Conservation (phyloP, 768 basidiomycete genomes). For the Chiua virens region DNA sequence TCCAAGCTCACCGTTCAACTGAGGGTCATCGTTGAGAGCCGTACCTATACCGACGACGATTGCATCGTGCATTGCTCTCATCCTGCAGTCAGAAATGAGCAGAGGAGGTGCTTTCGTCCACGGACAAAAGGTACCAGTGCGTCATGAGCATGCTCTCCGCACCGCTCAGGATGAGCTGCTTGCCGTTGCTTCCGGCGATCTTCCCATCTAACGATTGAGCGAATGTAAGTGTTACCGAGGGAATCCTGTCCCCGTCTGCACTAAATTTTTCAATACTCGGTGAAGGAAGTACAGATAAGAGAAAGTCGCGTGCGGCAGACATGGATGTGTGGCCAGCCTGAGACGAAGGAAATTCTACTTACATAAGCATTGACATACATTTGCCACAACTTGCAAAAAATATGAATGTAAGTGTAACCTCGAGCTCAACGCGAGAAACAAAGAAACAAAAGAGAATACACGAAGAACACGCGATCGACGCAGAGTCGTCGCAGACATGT, state of each 20-base stretch:
- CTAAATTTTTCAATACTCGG: constrained; percentile 10
- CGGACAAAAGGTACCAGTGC: constrained; percentile 61
- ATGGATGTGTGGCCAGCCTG: too few species aligned
- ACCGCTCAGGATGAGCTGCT: constrained; percentile 82
- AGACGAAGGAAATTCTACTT: too few species aligned
- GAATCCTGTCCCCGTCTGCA: constrained; percentile 33
- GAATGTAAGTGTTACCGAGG: constrained; percentile 78
- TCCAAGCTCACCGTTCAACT: constrained; percentile 77
- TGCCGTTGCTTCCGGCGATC: constrained; percentile 74
- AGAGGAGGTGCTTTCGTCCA: neutral
- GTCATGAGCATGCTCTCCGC: constrained; percentile 90
- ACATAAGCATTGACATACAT: neutral
- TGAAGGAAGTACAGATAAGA: constrained; percentile 28
- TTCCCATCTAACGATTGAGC: constrained; percentile 87
- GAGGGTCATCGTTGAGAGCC: constrained; percentile 87
- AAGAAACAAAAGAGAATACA: neutral
- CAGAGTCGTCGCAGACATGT: neutral
- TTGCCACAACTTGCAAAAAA: too few species aligned
- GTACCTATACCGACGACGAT: constrained; percentile 93
- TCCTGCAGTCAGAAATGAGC: constrained; percentile 46
- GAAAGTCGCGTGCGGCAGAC: constrained; percentile 24
- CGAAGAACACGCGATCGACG: neutral
- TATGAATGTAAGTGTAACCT: too few species aligned
- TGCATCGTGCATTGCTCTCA: constrained; percentile 89
- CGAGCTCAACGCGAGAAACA: too few species aligned